Evolutionary conservation across 371 early-diverging fungal species (phyloP), one percentile per base, ranked within the genome.

Genomic region (Haplosporangium sp.): DNA sequence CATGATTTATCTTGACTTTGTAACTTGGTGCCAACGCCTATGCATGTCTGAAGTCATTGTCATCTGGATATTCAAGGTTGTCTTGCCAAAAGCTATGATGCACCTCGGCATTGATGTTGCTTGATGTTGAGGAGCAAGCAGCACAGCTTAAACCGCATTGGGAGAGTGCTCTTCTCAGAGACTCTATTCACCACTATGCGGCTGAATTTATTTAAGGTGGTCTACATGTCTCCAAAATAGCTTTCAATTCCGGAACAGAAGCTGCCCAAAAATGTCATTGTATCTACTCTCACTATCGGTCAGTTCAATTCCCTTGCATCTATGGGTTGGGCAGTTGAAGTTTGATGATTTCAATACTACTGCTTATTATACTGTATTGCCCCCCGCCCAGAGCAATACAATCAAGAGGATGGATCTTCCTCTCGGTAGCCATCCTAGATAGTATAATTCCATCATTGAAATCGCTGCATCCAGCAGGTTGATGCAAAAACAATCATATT

Each of bases 401-500:
- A 48, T 69, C 69, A 19, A 69, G 61, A 4, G 47, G 45, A 15
- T 69, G 57, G n/a, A 69, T 37, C 37, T 60, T 69, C 44, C 20
- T 56, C 10, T 55, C 55, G 13, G 63, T 69, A 10, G 40, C 47
- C 69, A 63, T 57, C 20, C 45, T 48, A 5, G 34, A 27, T 4
- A 69, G 57, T 48, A 69, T 63, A 1, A 56, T 69, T 10, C 56
- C 47, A 37, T 63, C 63, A 63, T 63, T 27, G 27, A 27, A 27
- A 27, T 27, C 27, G 1, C 27, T 27, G 27, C 27, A 27, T 27
- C 1, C 27, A 13, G 56, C 56, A 35, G 56, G 90, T 3, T 6
- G 88, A 72, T 0, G 89, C 58, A 15, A 67, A 52, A 11, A 67
- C 13, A 4, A 61, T 50, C 39, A 52, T 67, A 17, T 17, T 48